Evolutionary conservation across 1,284 basidiomycete species (phyloP), one percentile per base, ranked within the genome.

Genomic region (Rhodotorula sp.): DNA sequence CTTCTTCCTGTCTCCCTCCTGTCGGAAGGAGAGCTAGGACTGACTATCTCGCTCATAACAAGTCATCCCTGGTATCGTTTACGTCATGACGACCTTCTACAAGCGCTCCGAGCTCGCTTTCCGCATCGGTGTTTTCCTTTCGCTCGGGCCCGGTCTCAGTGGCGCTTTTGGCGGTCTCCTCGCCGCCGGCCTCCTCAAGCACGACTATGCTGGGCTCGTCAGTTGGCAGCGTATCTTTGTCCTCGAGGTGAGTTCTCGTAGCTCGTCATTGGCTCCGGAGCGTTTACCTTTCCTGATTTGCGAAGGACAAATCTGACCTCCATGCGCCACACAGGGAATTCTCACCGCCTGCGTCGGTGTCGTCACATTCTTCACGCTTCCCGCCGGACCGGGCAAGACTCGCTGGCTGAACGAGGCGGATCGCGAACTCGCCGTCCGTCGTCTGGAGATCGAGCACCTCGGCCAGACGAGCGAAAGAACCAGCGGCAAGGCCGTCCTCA

Each of bases 151-250:
- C 28, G 67, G 72, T 19, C 57, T 73, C 18, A 65, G 60, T 57
- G 66, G 71, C 45, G 64, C 64, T 2, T 73, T 78, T 16, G 79
- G 79, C 18, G 80, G 79, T 14, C 59, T 81, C 1, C 73, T 80
- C 28, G 79, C 74, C 0, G 74, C 69, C 1, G 74, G 67, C 0
- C 61, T 76, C 52, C 38, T 76, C 54, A 69, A 73, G 1, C 67
- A 73, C 16, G 64, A 72, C 26, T 73, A 79, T 34, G 72, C 72
- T 49, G 64, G 50, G 52, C 76, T 77, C 2, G 69, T 61, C 60
- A 72, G 71, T 5, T 82, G 81, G 81, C 76, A 80, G 49, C 77
- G 75, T 64, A 81, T 81, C 67, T 80, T 79, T 64, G 66, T 55
- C 23, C 67, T 77, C 31, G 50, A 49, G n/a, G 57, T 38, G 8